phyloP scores from a whole-genome alignment of 257 asterid genomes.

The Nicotiana undulata region DNA sequence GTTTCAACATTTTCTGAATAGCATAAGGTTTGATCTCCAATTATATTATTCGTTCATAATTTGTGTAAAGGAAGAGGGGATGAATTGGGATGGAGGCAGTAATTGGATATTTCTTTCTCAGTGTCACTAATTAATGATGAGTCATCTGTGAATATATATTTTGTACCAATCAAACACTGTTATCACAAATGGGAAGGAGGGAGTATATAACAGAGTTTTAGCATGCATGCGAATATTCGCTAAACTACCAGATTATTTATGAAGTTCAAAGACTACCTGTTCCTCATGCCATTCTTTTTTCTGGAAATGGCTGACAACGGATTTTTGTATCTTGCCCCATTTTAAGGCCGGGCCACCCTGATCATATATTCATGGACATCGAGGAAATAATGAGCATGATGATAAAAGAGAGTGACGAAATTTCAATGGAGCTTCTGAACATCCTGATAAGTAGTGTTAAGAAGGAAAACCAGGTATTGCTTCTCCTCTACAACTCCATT shows the following conservation, averaged over 20 bases:
- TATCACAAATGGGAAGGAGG: neutral
- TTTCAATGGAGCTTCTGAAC: conserved; percentile 43
- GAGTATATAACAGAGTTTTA: neutral
- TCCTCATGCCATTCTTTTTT: neutral
- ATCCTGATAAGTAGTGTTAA: conserved; percentile 48
- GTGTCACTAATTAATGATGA: neutral
- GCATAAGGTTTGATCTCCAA: conserved; percentile 10
- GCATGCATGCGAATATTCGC: neutral
- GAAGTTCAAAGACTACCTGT: neutral
- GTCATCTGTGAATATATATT: too few species aligned
- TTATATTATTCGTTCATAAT: neutral
- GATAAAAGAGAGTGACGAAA: conserved; percentile 41
- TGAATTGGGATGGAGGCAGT: too few species aligned
- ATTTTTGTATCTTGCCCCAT: conserved; percentile 4
- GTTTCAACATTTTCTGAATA: conserved; percentile 15
- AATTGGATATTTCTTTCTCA: neutral
- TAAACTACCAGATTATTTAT: neutral
- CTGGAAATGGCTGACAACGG: conserved; percentile 1
- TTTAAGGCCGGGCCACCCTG: conserved; percentile 39
- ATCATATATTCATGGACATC: conserved; percentile 32
- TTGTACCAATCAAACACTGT: neutral
- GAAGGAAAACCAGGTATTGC: conserved; percentile 41
- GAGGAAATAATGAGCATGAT: conserved; percentile 40
- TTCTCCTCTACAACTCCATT: neutral
- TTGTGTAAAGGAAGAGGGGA: neutral